Evolutionary conservation across 345 rosid genomes (phyloP), one percentile per base, ranked within the genome.

Genomic region (Passiflora organensis): DNA sequence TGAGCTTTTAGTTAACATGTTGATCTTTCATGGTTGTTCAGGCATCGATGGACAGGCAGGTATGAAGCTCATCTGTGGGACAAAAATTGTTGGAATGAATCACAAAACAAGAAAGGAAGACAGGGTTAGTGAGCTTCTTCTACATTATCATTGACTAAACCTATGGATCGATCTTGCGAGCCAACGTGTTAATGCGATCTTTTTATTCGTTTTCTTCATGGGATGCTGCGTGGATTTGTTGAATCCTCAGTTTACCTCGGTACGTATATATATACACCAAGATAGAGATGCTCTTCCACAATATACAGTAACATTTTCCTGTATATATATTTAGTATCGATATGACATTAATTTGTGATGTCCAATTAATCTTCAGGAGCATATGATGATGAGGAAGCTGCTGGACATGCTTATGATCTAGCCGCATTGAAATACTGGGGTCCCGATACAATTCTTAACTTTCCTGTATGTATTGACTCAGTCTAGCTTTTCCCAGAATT

Each of bases 361-460:
- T 4, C 19, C 6, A 20, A 4, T 19, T 4, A 18, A 28, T 53
- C 0, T 0, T 43, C 51, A 87, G 98, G 96, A 16, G 96, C 96
- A 14, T 84, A 93, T 62, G 89, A 93, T 39, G 81, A 86, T 57
- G 96, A 93, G 73, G 87, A 71, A 68, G 90, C 90, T 6, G 99
- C 94, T 2, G 96, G 96, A 62, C 96, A 76, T 73, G 89, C 96
- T 15, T 86, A 88, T 63, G 99, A 91, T 75, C 76, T 91, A 66
- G 96, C 96, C 5, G 99, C 99, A 70, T 72, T 93, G 66, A 93
- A 86, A 56, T 93, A 86, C 13, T 93, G 96, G 96, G 96, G 96
- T 51, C 82, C 38, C 2, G 87, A 82, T 15, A 82, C 96, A 36
- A 80, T 81, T 56, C 90, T 93, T 51, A 93, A 93, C 67, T 88